Conservation (phyloP, 371 early-diverging fungal species). For the Amoeboaphelidium protococcarum region DNA sequence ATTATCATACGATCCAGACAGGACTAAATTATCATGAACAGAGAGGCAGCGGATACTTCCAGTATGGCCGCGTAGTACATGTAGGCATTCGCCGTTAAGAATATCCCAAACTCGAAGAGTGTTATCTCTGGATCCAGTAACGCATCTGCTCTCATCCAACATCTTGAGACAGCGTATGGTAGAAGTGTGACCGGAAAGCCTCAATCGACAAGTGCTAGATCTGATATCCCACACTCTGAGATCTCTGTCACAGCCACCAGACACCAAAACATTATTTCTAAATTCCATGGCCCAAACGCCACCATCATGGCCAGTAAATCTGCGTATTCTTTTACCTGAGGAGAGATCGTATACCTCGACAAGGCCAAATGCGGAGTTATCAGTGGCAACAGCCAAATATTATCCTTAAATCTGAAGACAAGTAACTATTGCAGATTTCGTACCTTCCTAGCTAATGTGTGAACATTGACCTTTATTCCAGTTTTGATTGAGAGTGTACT, state of each 20-base stretch:
- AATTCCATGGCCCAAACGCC: constrained; percentile 14
- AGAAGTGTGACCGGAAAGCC: constrained; percentile 75
- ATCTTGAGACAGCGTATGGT: constrained; percentile 85
- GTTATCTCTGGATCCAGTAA: neutral
- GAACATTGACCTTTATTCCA: neutral
- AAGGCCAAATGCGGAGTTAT: constrained; percentile 25
- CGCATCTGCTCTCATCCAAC: neutral
- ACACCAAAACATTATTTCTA: constrained; percentile 57
- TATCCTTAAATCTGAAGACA: constrained; percentile 80
- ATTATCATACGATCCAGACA: constrained; percentile 88
- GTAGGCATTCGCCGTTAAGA: constrained; percentile 7
- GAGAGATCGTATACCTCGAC: constrained; percentile 72
- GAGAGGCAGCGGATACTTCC: constrained; percentile 84
- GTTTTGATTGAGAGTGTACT: neutral
- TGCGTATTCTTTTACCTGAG: no score
- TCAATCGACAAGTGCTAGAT: constrained; percentile 52
- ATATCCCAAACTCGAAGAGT: neutral
- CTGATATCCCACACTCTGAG: constrained; percentile 89
- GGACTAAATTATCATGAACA: constrained; percentile 52
- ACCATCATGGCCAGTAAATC: neutral
- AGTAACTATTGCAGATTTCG: constrained; percentile 30
- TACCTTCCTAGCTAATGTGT: neutral
- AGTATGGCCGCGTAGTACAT: constrained; percentile 57
- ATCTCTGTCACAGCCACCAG: constrained; percentile 92
- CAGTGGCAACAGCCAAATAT: constrained; percentile 71